Conservation (phyloP, 2,329 filamentous ascomycete genomes). For the Trichophyton equinum region DNA sequence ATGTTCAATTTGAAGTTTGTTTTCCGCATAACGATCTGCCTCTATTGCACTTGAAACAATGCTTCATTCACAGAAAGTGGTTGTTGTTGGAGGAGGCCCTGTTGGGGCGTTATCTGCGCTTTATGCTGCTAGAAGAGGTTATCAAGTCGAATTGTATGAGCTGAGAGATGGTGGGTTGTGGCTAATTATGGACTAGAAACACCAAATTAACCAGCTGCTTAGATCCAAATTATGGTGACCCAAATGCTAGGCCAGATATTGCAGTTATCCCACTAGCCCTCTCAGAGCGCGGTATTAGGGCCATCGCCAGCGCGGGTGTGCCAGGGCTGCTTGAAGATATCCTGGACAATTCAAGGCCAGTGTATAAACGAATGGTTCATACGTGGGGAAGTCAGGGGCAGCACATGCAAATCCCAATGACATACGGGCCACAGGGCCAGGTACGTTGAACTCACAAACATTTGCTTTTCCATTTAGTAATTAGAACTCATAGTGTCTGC, state of each 20-base stretch:
- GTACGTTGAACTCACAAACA: neutral
- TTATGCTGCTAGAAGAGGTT: neutral
- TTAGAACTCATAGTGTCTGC: neutral
- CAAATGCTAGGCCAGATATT: neutral
- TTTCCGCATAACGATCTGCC: neutral
- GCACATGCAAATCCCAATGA: neutral
- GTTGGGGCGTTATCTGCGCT: neutral
- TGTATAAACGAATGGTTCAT: neutral
- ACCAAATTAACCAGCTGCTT: neutral
- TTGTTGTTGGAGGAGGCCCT: neutral
- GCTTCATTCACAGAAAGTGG: neutral
- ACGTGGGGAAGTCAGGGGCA: neutral
- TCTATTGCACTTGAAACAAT: neutral
- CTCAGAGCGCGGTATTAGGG: neutral
- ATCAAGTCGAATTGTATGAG: neutral
- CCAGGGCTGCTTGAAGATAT: neutral
- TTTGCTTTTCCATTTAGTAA: neutral
- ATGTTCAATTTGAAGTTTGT: neutral
- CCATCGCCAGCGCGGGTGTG: neutral
- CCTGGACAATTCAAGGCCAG: neutral
- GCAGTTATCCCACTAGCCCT: neutral
- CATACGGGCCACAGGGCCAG: neutral
- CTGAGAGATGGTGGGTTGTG: neutral
- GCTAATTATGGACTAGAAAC: neutral
- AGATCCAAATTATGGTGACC: neutral